Evolutionary conservation across 2,329 filamentous ascomycete species (phyloP).

Genomic region (Arachnomyces sp.): DNA sequence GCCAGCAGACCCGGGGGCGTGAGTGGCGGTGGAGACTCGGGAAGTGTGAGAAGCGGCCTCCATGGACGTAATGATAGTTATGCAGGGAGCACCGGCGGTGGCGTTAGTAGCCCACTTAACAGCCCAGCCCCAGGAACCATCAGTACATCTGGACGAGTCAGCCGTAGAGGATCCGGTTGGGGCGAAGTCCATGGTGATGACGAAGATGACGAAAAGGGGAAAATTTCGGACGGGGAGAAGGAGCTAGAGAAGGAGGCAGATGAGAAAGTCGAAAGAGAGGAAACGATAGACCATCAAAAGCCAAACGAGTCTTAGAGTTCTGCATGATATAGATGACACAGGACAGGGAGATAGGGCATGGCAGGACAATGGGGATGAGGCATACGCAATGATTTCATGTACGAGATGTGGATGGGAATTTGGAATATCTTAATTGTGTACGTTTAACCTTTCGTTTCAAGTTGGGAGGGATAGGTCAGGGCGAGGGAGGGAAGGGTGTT

Average conservation of each 20-base stretch:
- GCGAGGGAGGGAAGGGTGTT: no score
- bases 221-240: slow-evolving; percentile 10
- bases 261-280: background rate
- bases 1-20: slow-evolving; percentile 39
- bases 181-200: slow-evolving; percentile 35
- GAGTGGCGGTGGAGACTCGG: slow-evolving; percentile 50
- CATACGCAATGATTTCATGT: no score
- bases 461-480: no score
- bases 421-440: no score
- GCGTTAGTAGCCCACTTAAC: slow-evolving; percentile 56
- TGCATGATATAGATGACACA: no score
- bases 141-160: slow-evolving; percentile 26
- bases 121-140: slow-evolving; percentile 27
- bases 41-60: slow-evolving; percentile 69
- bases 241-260: background rate
- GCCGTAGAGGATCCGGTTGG: slow-evolving; percentile 38
- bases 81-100: slow-evolving; percentile 60
- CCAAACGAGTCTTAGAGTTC: no score
- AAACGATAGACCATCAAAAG: no score
- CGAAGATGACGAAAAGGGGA: slow-evolving; percentile 25
- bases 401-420: no score
- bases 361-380: no score
- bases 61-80: slow-evolving; percentile 78
- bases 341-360: no score
- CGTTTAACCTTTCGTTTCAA: no score